Conservation (phyloP, 345 rosid genomes). For the Cochlearia excelsa region DNA sequence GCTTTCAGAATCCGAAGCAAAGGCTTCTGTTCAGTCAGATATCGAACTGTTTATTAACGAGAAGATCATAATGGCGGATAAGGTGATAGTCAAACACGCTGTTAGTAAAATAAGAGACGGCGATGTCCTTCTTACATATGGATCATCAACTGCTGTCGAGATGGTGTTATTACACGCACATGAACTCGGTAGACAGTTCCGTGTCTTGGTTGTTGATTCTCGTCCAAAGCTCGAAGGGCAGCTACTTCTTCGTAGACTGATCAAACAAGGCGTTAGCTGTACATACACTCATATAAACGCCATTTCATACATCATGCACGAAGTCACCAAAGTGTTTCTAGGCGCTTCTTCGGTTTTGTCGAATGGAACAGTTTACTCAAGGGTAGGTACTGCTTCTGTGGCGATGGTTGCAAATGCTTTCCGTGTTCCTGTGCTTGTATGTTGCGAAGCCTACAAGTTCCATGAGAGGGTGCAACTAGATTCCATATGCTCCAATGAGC, state of each 20-base stretch:
- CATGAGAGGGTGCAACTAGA: constrained; percentile 95
- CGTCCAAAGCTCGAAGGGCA: constrained; percentile 96
- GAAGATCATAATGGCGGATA: constrained; percentile 73
- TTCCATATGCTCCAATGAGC: constrained; percentile 92
- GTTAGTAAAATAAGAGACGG: constrained; percentile 85
- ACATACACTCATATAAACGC: constrained; percentile 91
- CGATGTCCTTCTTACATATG: constrained; percentile 92
- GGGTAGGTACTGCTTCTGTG: constrained; percentile 93
- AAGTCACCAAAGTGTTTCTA: constrained; percentile 84
- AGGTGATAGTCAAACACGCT: constrained; percentile 79
- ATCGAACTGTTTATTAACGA: constrained; percentile 80
- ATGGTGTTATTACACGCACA: constrained; percentile 84
- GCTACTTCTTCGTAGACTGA: constrained; percentile 78
- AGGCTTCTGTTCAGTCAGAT: constrained; percentile 61
- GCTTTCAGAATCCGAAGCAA: constrained; percentile 71
- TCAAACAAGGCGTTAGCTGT: constrained; percentile 71
- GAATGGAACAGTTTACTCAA: constrained; percentile 92
- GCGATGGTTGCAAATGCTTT: constrained; percentile 97
- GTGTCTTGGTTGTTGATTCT: constrained; percentile 86
- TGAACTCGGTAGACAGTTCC: constrained; percentile 77
- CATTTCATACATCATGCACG: constrained; percentile 89
- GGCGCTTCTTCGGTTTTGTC: constrained; percentile 94
- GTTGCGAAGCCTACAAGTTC: constrained; percentile 95
- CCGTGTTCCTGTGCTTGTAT: constrained; percentile 77
- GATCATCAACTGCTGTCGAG: constrained; percentile 86